Conservation (phyloP, 768 basidiomycete genomes). For the Mycena floridula region DNA sequence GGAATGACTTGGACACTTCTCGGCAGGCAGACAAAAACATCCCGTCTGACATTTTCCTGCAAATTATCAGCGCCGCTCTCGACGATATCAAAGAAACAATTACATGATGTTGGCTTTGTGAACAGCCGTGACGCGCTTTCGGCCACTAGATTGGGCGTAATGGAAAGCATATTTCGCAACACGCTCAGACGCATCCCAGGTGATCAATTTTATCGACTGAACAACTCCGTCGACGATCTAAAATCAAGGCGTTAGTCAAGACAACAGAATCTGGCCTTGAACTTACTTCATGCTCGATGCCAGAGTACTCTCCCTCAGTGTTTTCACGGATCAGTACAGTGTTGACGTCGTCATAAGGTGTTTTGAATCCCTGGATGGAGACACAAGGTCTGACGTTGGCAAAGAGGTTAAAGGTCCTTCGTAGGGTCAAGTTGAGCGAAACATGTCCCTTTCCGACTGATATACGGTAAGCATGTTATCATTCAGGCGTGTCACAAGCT, state of each 20-base stretch:
- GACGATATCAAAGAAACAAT: slow-evolving; percentile 17
- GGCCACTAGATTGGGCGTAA: slow-evolving; percentile 84
- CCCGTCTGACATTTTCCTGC: slow-evolving; percentile 99
- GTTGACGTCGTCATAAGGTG: slow-evolving; percentile 97
- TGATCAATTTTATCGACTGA: slow-evolving; percentile 99
- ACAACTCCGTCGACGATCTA: slow-evolving; percentile 96
- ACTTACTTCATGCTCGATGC: slow-evolving; percentile 95
- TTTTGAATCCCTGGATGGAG: slow-evolving; percentile 96
- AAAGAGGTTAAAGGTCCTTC: slow-evolving; percentile 96
- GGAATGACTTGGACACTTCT: slow-evolving; percentile 93
- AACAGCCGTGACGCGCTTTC: slow-evolving; percentile 93
- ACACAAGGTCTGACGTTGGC: slow-evolving; percentile 97
- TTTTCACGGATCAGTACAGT: slow-evolving; percentile 98
- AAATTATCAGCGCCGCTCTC: slow-evolving; percentile 5
- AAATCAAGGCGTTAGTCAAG: slow-evolving; percentile 5
- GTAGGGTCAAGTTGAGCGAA: slow-evolving; percentile 93
- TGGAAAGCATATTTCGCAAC: slow-evolving; percentile 98
- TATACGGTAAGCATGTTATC: slow-evolving; percentile 6
- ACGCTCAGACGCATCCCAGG: slow-evolving; percentile 97
- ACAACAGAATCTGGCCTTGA: not conserved
- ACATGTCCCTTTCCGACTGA: slow-evolving; percentile 98
- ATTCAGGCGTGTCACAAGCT: slow-evolving; percentile 22
- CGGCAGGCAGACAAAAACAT: slow-evolving; percentile 99
- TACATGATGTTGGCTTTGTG: slow-evolving; percentile 99
- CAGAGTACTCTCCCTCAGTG: slow-evolving; percentile 99